Evolutionary conservation across 495 filamentous ascomycete species (phyloP).

Genomic region (Aspergillus campestris): DNA sequence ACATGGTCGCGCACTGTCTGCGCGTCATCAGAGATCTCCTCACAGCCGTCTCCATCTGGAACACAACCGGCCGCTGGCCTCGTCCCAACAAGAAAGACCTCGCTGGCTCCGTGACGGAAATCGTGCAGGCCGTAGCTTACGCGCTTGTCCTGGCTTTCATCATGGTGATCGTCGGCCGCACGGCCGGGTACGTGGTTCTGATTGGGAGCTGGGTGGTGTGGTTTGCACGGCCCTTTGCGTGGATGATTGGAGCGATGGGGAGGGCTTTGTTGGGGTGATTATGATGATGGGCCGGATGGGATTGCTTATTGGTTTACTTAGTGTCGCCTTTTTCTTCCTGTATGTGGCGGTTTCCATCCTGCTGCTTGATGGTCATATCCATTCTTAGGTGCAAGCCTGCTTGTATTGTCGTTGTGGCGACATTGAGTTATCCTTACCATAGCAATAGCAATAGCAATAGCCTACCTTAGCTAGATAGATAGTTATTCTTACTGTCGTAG

Average conservation of each 20-base stretch:
- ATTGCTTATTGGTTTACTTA: not conserved
- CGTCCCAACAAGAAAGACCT: slow-evolving; percentile 24
- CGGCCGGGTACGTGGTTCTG: slow-evolving; percentile 27
- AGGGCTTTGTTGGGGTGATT: slow-evolving; percentile 16
- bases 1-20: slow-evolving; percentile 32
- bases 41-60: slow-evolving; percentile 22
- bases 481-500: too few relatives aligned
- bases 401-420: too few relatives aligned
- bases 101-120: slow-evolving; percentile 21
- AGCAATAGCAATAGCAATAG: too few relatives aligned
- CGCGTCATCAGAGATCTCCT: slow-evolving; percentile 23
- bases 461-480: too few relatives aligned
- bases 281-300: not conserved
- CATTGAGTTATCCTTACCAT: too few relatives aligned
- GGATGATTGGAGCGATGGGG: slow-evolving; percentile 24
- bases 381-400: too few relatives aligned
- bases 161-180: slow-evolving; percentile 23
- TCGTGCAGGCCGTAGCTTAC: slow-evolving; percentile 31
- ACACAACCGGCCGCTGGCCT: slow-evolving; percentile 29
- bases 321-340: not conserved
- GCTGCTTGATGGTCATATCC: too few relatives aligned
- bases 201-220: slow-evolving; percentile 36
- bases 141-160: slow-evolving; percentile 28
- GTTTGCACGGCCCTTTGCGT: slow-evolving; percentile 33
- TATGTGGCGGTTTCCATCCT: not conserved